Conservation (phyloP, 2,329 filamentous ascomycete genomes). For the Proliferodiscus dingleyae region DNA sequence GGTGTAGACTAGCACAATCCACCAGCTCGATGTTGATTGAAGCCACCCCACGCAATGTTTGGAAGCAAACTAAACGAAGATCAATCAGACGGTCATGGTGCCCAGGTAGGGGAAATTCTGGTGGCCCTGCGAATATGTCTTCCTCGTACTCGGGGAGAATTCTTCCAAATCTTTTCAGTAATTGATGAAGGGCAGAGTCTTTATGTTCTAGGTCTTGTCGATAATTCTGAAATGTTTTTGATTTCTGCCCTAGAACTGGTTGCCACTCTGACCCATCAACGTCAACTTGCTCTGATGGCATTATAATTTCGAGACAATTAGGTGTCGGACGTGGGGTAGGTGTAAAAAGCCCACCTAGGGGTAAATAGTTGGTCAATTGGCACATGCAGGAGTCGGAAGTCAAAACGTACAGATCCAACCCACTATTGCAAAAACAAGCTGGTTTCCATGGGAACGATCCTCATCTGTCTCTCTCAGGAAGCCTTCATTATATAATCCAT, state of each 20-base stretch:
- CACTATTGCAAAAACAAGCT: constrained; percentile 7
- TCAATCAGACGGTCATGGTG: neutral
- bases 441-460: constrained; percentile 8
- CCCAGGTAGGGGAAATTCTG: neutral
- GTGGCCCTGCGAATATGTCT: neutral
- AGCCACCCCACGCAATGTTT: constrained; percentile 5
- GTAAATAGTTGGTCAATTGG: constrained; percentile 1
- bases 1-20: constrained; percentile 7
- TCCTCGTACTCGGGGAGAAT: no score
- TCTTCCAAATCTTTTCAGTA: constrained; percentile 5
- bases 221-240: neutral
- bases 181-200: neutral
- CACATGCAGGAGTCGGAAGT: neutral
- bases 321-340: no score
- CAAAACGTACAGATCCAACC: constrained; percentile 1
- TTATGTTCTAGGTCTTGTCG: constrained; percentile 4
- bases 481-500: neutral
- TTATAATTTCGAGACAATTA: no score
- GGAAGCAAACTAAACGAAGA: constrained; percentile 1
- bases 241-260: neutral
- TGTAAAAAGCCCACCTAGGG: no score
- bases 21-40: constrained; percentile 14
- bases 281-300: no score
- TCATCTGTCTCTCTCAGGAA: neutral
- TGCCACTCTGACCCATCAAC: no score